These are phyloP conservation scores for Cladophialophora exuberans DNA, from an alignment of 2,329 filamentous ascomycete genomes.

Conservation along the genomic window DNA sequence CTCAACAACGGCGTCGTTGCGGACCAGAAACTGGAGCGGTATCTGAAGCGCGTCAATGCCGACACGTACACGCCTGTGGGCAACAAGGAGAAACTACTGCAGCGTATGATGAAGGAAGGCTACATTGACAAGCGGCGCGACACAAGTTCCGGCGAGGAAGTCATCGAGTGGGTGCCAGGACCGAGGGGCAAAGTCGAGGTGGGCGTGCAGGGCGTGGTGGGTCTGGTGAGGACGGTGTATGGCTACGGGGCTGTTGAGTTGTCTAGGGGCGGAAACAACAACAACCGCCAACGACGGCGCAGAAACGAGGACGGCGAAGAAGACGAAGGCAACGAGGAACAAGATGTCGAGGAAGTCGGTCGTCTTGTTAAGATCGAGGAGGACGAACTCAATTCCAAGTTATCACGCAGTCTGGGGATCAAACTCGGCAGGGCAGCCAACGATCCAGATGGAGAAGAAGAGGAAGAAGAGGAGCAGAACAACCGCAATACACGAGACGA, in stretches of 20 bases:
- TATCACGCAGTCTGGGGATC: conserved; percentile 66
- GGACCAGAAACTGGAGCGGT: conserved; percentile 77
- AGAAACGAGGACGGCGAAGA: conserved; percentile 25
- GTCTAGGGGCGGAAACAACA: conserved; percentile 3
- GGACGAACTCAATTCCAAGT: conserved; percentile 61
- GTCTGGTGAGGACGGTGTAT: conserved; percentile 65
- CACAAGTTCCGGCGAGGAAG: conserved; percentile 69
- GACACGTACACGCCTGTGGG: conserved; percentile 74
- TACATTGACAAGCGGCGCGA: conserved; percentile 80
- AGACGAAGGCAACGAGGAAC: conserved; percentile 30
- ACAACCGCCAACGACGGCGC: conserved; percentile 14
- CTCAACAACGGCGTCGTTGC: conserved; percentile 73
- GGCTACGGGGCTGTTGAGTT: conserved; percentile 39
- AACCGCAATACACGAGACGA: background rate
- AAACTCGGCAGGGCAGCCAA: conserved; percentile 4
- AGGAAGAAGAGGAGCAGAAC: background rate
- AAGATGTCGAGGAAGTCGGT: conserved; percentile 56
- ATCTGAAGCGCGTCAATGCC: conserved; percentile 74
- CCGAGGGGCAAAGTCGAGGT: conserved; percentile 85
- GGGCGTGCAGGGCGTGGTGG: conserved; percentile 73
- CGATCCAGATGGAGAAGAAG: background rate
- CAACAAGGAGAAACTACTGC: conserved; percentile 74
- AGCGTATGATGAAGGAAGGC: conserved; percentile 76
- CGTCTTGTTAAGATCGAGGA: conserved; percentile 30
- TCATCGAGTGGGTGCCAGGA: conserved; percentile 80